A percentile compares a stretch with the other conserved stretches of the same genome.
Conservation (phyloP, 2,329 filamentous ascomycete species). For the Diaporthe nobilis region DNA sequence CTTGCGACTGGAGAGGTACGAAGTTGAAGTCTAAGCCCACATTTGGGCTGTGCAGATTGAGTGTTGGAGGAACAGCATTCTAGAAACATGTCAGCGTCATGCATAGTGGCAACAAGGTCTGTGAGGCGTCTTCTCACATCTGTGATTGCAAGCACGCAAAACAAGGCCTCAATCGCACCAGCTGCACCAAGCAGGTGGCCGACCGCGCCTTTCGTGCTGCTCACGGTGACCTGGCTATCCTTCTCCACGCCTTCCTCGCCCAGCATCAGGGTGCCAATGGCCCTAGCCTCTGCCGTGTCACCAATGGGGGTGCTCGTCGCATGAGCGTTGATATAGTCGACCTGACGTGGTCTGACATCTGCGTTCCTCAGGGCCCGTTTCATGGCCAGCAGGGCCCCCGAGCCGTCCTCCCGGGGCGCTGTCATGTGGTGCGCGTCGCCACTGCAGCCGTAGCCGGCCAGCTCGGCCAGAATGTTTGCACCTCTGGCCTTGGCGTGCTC, state of each 20-base stretch:
- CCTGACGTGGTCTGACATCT: constrained; percentile 73
- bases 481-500: constrained; percentile 87
- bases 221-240: constrained; percentile 81
- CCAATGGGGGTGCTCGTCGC: constrained; percentile 90
- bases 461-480: constrained; percentile 88
- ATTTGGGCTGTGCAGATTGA: constrained; percentile 81
- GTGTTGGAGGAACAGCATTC: constrained; percentile 86
- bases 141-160: constrained; percentile 83
- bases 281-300: constrained; percentile 88
- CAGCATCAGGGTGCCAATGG: constrained; percentile 83
- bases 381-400: constrained; percentile 89
- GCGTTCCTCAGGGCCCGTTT: constrained; percentile 83
- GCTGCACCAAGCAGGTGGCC: constrained; percentile 94
- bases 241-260: constrained; percentile 76
- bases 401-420: constrained; percentile 85
- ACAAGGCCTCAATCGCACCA: constrained; percentile 90
- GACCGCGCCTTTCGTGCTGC: constrained; percentile 93
- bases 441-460: constrained; percentile 90
- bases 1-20: constrained; percentile 79
- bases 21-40: constrained; percentile 87
- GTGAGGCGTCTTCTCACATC: constrained; percentile 71
- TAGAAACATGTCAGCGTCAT: constrained; percentile 53
- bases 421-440: constrained; percentile 96
- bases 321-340: constrained; percentile 97
- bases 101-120: background rate